Evolutionary conservation across 345 rosid species (phyloP), one percentile per base, ranked within the genome.

Genomic region (Aquilaria malaccensis): DNA sequence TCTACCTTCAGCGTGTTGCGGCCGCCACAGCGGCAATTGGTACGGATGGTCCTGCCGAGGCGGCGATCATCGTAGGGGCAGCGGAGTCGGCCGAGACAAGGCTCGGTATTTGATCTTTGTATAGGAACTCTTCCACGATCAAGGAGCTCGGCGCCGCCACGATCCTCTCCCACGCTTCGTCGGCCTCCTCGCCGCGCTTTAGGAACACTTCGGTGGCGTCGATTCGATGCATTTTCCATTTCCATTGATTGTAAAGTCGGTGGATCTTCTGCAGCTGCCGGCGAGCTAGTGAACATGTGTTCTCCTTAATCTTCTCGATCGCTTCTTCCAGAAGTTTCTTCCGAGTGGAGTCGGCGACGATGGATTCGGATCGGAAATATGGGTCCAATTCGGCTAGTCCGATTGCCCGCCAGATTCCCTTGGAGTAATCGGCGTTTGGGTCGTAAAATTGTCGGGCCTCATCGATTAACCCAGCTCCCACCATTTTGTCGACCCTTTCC

Each of bases 381-480:
- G 63, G 72, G 69, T 92, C 98, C 14, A 92, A 56, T 70, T 92
- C 98, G 0, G 91, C 83, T 1, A 89, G 83, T 45, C 95, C 98
- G 29, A 89, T 89, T 0, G 97, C 97, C 0, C 91, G 82, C 15
- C 93, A 72, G 14, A 92, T 85, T 2, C 98, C 97, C 1, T 30
- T 51, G 0, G 83, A 70, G 48, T 92, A 81, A 69, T 87, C 81
- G 0, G 71, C 74, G 1, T 2, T 62, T 9, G 89, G 93, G 60
- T 82, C 81, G 46, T 85, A 84, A 7, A 85, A 65, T 22, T 58
- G 52, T 51, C 77, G 73, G 2, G 77, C 95, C 78, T 92, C 97
- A 12, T 87, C 83, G 9, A 89, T 75, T 50, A 89, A 61, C 0
- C 98, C 98, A 1, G 74, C 61, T 69, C 77, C 65, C 31, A 89